Evolutionary conservation across 257 asterid species (phyloP).

Genomic region (Paraleonurus japonicus): DNA sequence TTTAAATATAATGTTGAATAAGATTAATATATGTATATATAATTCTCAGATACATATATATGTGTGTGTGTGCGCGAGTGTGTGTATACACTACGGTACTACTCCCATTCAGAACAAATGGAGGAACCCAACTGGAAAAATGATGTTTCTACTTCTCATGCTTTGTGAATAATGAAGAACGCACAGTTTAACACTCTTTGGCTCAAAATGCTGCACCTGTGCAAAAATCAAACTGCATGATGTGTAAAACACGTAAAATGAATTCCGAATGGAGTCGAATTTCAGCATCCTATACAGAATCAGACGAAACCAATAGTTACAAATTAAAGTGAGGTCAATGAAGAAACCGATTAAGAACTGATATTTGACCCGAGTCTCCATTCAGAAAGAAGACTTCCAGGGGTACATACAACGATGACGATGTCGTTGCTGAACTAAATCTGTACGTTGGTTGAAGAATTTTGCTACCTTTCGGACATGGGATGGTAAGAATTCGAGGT

Average conservation of each 20-base stretch:
- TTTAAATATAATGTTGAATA: too few relatives aligned
- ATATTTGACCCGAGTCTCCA: constrained; percentile 94
- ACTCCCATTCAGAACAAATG: too few relatives aligned
- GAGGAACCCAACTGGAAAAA: too few relatives aligned
- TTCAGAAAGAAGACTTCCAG: constrained; percentile 83
- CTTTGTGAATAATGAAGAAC: too few relatives aligned
- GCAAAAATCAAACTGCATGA: not conserved
- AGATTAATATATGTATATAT: too few relatives aligned
- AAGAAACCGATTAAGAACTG: constrained; percentile 66
- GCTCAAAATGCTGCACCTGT: not conserved
- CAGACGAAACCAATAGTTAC: constrained; percentile 15
- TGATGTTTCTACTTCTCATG: too few relatives aligned
- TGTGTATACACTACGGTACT: too few relatives aligned
- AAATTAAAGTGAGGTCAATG: constrained; percentile 29
- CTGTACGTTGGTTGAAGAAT: constrained; percentile 86
- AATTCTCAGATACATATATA: too few relatives aligned
- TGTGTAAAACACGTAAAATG: constrained; percentile 3
- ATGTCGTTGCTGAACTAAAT: constrained; percentile 51
- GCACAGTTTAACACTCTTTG: not conserved
- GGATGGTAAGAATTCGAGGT: constrained; percentile 77
- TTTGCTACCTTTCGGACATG: constrained; percentile 89
- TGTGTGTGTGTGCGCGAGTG: too few relatives aligned
- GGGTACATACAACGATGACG: constrained; percentile 54
- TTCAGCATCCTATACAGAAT: constrained; percentile 25
- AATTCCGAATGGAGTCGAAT: not conserved